Conservation (phyloP, 345 rosid genomes). For the Draba incana region DNA sequence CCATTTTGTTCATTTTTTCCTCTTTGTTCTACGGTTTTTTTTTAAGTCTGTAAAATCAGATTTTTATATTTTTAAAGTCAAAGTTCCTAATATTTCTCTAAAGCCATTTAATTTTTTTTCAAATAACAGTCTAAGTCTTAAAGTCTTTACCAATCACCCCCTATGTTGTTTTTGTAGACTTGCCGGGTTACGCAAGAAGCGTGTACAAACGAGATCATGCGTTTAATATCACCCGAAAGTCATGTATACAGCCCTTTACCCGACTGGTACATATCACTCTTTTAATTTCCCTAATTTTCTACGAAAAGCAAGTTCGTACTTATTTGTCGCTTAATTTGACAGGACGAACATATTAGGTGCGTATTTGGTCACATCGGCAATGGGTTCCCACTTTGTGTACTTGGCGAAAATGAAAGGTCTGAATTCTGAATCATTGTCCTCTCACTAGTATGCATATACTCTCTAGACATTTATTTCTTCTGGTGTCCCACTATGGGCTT, state of each 20-base stretch:
- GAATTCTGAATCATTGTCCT: constrained; percentile 7
- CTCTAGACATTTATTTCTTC: constrained; percentile 9
- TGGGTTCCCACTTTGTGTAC: constrained; percentile 95
- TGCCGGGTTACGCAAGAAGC: constrained; percentile 92
- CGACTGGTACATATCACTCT: constrained; percentile 59
- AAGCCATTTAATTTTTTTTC: too few species aligned
- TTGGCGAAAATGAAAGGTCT: constrained; percentile 88
- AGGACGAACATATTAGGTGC: constrained; percentile 88
- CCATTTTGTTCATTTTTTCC: too few species aligned
- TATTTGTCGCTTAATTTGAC: constrained; percentile 34
- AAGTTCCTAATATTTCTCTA: too few species aligned
- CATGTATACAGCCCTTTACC: constrained; percentile 90
- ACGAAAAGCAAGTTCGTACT: neutral
- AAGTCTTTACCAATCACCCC: too few species aligned
- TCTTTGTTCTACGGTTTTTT: too few species aligned
- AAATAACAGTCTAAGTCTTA: too few species aligned
- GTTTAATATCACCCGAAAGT: constrained; percentile 85
- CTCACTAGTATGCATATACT: neutral
- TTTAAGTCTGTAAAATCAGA: too few species aligned
- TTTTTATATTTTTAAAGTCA: too few species aligned
- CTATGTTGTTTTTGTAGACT: constrained; percentile 51
- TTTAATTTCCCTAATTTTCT: constrained; percentile 15
- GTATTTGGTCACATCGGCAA: constrained; percentile 79
- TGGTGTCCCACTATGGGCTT: too few species aligned
- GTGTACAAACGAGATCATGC: constrained; percentile 83